A percentile compares a stretch with the other conserved stretches of the same genome.
These are phyloP conservation scores for Rhytidiadelphus loreus DNA, from an alignment of 225 moss, liverwort and hornwort genomes.

Conservation along the genomic window DNA sequence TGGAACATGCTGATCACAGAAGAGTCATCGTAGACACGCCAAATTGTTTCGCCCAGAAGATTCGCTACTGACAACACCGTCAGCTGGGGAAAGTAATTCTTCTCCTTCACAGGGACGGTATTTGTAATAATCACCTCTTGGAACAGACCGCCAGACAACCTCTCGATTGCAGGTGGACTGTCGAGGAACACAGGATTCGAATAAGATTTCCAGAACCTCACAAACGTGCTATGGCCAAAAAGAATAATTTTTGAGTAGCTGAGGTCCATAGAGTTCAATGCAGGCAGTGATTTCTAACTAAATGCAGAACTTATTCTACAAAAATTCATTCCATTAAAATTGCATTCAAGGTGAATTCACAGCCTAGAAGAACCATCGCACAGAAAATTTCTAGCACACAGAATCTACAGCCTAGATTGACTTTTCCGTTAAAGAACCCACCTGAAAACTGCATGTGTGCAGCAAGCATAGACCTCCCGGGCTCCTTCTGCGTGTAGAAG, in stretches of 20 bases:
- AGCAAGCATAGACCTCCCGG: conserved; percentile 92
- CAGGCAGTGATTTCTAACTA: not conserved
- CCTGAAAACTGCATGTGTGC: conserved; percentile 97
- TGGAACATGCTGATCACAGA: conserved; percentile 77
- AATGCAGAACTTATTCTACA: not conserved
- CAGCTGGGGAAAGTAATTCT: conserved; percentile 78
- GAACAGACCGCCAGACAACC: conserved; percentile 78
- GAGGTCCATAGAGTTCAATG: not conserved
- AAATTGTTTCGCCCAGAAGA: conserved; percentile 90
- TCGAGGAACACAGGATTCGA: not conserved
- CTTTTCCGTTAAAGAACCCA: not conserved
- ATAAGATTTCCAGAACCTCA: not conserved
- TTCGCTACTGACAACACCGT: conserved; percentile 86
- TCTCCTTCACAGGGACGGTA: conserved; percentile 67
- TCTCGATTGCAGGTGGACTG: conserved; percentile 89
- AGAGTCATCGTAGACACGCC: conserved; percentile 92
- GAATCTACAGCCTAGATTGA: not conserved
- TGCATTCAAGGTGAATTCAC: not conserved
- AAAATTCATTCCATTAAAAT: not conserved
- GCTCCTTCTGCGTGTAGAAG: conserved; percentile 92
- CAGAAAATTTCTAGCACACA: not conserved
- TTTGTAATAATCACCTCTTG: conserved; percentile 90
- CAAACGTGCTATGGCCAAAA: not conserved
- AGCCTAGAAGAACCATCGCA: not conserved
- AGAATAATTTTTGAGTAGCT: not conserved